A percentile compares a stretch with the other conserved stretches of the same genome.
Evolutionary conservation across 2,329 filamentous ascomycete genomes (phyloP).

Genomic region (Myrmaecium sp.): DNA sequence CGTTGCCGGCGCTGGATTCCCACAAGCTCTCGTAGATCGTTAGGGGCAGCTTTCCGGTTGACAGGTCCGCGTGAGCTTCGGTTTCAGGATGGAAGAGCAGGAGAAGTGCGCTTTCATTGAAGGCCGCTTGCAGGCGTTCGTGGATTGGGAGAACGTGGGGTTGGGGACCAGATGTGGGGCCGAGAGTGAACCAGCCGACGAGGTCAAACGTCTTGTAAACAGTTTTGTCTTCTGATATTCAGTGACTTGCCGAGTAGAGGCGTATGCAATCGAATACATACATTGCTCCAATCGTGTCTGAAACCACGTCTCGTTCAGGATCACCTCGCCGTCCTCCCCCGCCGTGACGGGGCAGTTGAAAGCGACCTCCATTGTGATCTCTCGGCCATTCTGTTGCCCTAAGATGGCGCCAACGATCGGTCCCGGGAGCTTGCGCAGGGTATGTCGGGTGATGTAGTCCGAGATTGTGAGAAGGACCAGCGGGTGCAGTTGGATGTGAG

Average conservation of each 20-base stretch:
- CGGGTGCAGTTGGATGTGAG: constrained; percentile 75
- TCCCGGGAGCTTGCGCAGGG: constrained; percentile 54
- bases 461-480: constrained; percentile 92
- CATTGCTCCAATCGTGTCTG: constrained; percentile 66
- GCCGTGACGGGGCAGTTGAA: constrained; percentile 58
- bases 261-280: constrained; percentile 28
- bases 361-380: constrained; percentile 82
- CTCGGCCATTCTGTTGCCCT: constrained; percentile 77
- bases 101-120: constrained; percentile 76
- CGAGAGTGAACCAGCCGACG: constrained; percentile 81
- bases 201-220: constrained; percentile 74
- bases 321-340: constrained; percentile 35
- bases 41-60: constrained; percentile 69
- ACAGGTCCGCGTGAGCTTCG: constrained; percentile 32
- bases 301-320: constrained; percentile 59
- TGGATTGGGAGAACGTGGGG: constrained; percentile 55
- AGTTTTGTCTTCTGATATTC: constrained; percentile 50
- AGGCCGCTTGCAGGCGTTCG: constrained; percentile 52
- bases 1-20: constrained; percentile 17
- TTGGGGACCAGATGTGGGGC: constrained; percentile 55
- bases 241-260: constrained; percentile 5
- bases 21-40: constrained; percentile 73
- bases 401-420: constrained; percentile 78
- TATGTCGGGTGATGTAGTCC: constrained; percentile 88
- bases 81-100: constrained; percentile 67